Base-by-base conservation (phyloP, 164 flowering plant genomes). In the Dillenia suffruticosa region DNA sequence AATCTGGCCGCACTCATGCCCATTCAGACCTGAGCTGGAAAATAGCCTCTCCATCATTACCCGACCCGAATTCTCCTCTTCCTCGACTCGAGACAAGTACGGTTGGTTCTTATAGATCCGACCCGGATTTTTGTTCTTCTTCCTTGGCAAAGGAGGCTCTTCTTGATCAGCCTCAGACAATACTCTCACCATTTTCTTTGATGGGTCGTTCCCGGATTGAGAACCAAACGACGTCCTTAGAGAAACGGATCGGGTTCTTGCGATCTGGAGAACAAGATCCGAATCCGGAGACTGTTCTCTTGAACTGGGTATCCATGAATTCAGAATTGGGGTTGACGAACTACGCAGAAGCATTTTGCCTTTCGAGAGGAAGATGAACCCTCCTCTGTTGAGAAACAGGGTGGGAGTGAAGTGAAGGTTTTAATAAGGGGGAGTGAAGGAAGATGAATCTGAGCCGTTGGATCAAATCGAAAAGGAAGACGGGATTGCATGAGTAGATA, bases 111-210 rank as follows among this genome's bases (percentile, higher is more conserved):
- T 32, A 32, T 9, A 43, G 49, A 2, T 10, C 1, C 15, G 32
- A 12, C 47, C 15, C 12, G 24, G 19, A 56, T 22, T 44, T 4
- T 43, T 9, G 2, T 70, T 46, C 46, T 65, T 76, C 69, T 15
- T 19, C 64, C 54, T 77, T 43, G 79, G 61, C 26, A 48, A 40
- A 1, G 68, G 7, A 9, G 71, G 55, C 49, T 68, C 77, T 1
- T 62, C 46, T 43, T 85, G 66, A 74, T 81, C 79, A 14, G 49
- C 64, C 56, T 86, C 91, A 1, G 89, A 83, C 0, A 70, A 10
- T 7, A 77, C 73, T 44, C 84, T 70, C 5, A 62, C 63, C 59
- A 78, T 73, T 61, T 55, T 81, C 62, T 57, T 62, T 8, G 59
- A 13, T 4, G 77, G 60, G 1, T 57, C 76, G 0, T 69, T 75